Evolutionary conservation across 108 stramenopile species (phyloP), one percentile per base, ranked within the genome.

Genomic region (Nitzschia sp.): DNA sequence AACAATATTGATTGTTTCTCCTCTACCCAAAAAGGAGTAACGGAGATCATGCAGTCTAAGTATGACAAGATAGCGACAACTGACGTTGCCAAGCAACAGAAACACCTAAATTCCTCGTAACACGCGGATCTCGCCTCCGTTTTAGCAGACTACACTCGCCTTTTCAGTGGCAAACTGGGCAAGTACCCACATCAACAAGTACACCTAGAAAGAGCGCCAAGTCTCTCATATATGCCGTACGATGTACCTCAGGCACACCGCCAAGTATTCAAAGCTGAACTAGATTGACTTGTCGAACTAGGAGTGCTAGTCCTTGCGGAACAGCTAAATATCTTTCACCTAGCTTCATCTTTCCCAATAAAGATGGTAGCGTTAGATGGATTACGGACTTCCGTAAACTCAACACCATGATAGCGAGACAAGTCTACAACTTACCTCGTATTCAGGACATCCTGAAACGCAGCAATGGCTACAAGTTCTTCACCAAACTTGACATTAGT

Each of bases 131-230:
- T 82, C n/a, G 15, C 17, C 17, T 39, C 60, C 6, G 41, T 79
- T 7, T n/a, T 83, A 6, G n/a, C 11, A 41, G 29, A 70, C 25
- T 59, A 57, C 24, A 1, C 7, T 6, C 70, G 57, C 8, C 26
- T 83, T 15, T 80, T 83, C 64, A 40, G 43, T 26, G 61, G 61
- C 63, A 77, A 59, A 51, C 75, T 85, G 11, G 77, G 78, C 0
- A 29, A 48, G 9, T 80, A 73, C 53, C 71, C 70, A n/a, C 54
- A 68, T 38, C 19, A 52, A 22, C 67, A 81, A 51, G 29, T 69
- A 8, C 69, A 79, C 29, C 63, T 85, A 20, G 70, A 81, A 15
- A 8, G 81, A 0, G 21, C 38, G 48, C 61, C 58, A 12, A 51
- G 41, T 11, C 72, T 77, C 7, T 53, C 41, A 44, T 67, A 69